These are phyloP conservation scores for Sporopachydermia cereana DNA, from an alignment of 1,139 yeast species.

Conservation along the genomic window DNA sequence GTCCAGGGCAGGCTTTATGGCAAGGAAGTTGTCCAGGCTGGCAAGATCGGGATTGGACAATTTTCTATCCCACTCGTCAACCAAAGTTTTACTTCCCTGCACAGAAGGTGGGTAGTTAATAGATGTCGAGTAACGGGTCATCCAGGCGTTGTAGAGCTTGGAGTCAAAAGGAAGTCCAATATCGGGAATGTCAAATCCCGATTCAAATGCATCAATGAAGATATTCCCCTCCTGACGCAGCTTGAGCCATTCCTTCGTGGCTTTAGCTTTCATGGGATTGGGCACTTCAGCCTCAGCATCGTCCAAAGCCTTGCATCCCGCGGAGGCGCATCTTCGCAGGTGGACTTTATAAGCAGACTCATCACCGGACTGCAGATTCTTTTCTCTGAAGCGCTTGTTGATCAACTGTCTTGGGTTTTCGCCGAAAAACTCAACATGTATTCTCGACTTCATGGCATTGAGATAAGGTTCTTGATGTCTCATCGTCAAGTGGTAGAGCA, in stretches of 20 bases:
- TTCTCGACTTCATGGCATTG: background rate
- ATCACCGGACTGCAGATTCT: background rate
- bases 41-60: background rate
- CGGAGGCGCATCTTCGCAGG: background rate
- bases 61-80: constrained; percentile 2
- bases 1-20: constrained; percentile 2
- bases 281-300: constrained; percentile 3
- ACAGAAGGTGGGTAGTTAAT: background rate
- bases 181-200: constrained; percentile 1
- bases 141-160: background rate
- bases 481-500: constrained; percentile 4
- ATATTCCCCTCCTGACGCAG: background rate
- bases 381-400: constrained; percentile 2
- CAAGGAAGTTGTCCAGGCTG: background rate
- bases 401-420: constrained; percentile 3
- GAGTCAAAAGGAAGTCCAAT: constrained; percentile 1
- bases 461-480: constrained; percentile 1
- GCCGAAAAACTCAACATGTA: constrained; percentile 1
- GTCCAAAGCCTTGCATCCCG: constrained; percentile 3
- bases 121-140: background rate
- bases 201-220: constrained; percentile 3
- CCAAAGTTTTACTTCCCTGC: background rate
- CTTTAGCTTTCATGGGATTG: constrained; percentile 5
- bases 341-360: constrained; percentile 6
- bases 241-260: background rate